phyloP scores from a whole-genome alignment of 2,329 filamentous ascomycete genomes.

The Colletotrichum graminicola region DNA sequence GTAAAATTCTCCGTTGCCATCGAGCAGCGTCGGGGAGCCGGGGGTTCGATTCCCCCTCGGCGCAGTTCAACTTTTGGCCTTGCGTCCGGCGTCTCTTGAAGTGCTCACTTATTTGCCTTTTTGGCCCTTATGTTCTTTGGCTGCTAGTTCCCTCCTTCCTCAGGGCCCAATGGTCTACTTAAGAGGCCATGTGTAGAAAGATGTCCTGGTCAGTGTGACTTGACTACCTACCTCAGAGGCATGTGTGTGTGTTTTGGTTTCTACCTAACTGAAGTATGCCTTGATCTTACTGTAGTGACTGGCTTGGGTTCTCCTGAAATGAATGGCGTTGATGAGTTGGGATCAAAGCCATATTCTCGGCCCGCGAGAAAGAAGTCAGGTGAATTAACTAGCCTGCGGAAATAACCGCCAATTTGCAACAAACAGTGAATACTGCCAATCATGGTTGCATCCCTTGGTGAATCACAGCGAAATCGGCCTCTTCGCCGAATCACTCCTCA shows the following conservation, averaged over 20 bases:
- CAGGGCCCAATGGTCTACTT: background rate
- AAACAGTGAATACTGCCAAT: background rate
- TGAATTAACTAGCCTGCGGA: too few species aligned
- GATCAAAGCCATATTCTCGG: background rate
- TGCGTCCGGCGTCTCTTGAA: background rate
- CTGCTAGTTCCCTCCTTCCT: background rate
- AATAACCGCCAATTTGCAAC: background rate
- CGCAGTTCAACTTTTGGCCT: background rate
- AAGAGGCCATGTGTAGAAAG: too few species aligned
- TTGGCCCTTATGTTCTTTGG: background rate
- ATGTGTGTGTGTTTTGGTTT: too few species aligned
- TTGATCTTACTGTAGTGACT: background rate
- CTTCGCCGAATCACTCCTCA: background rate
- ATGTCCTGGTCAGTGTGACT: too few species aligned
- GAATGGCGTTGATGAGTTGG: background rate
- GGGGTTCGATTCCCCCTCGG: conserved; percentile 30
- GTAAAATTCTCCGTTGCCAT: conserved; percentile 30
- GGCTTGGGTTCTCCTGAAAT: too few species aligned
- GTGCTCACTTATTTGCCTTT: background rate
- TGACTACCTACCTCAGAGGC: too few species aligned
- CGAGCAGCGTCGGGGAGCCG: conserved; percentile 25
- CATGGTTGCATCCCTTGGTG: background rate
- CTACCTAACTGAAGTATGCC: too few species aligned
- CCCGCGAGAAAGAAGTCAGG: background rate
- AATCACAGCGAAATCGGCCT: background rate